Conservation (phyloP, 78 protist genomes). For the Dictyostelium capitatum region DNA sequence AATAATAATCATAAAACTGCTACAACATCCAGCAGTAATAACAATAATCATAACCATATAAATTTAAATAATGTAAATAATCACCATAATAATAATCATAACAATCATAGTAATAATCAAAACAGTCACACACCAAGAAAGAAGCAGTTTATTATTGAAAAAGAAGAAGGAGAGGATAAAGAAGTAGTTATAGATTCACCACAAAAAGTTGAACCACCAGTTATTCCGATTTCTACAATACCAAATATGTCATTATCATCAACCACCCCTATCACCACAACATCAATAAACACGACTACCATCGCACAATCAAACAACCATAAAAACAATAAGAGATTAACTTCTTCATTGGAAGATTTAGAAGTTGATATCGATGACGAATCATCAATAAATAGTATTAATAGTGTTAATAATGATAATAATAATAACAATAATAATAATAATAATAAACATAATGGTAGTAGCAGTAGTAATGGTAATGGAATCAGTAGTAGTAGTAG, state of each 20-base stretch:
- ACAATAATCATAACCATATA: not conserved
- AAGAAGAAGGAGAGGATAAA: not conserved
- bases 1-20: not conserved
- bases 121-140: not conserved
- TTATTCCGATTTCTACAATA: no score
- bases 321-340: not conserved
- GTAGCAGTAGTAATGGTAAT: not conserved
- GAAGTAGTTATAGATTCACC: constrained; percentile 31
- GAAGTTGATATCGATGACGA: constrained; percentile 47
- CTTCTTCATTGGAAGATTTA: constrained; percentile 16
- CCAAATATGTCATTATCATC: not conserved
- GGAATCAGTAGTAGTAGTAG: not conserved
- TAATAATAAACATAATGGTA: not conserved
- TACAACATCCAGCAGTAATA: not conserved
- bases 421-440: not conserved
- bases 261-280: not conserved
- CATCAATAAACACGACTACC: not conserved
- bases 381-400: not conserved
- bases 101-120: not conserved
- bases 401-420: not conserved
- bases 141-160: not conserved
- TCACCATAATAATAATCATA: not conserved
- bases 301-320: not conserved
- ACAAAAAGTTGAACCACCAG: not conserved
- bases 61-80: not conserved